Evolutionary conservation across 2,329 filamentous ascomycete genomes (phyloP).

Genomic region (Xylariaceae sp.): DNA sequence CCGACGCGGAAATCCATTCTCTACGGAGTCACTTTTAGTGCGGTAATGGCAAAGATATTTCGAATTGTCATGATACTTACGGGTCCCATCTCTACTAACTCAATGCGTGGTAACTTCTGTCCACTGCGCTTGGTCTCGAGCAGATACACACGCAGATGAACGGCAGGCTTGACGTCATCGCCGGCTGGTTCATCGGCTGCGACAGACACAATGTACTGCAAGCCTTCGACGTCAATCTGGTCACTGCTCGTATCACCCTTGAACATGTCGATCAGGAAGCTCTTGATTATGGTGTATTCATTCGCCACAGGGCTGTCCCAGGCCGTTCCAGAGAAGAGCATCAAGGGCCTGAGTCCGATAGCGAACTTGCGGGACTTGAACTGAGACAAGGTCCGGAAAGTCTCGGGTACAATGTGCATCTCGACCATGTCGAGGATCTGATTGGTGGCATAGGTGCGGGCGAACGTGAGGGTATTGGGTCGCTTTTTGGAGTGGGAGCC

Average conservation of each 20-base stretch:
- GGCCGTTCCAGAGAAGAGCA: conserved; percentile 84
- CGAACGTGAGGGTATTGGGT: conserved; percentile 82
- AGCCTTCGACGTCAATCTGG: conserved; percentile 89
- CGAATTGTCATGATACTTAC: conserved; percentile 52
- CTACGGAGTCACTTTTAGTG: conserved; percentile 7
- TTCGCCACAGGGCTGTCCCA: conserved; percentile 80
- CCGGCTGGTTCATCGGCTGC: conserved; percentile 64
- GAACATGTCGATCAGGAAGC: conserved; percentile 86
- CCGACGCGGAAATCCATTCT: conserved; percentile 67
- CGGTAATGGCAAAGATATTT: not conserved
- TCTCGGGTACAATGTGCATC: conserved; percentile 74
- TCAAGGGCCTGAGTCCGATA: conserved; percentile 81
- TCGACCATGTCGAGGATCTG: conserved; percentile 95
- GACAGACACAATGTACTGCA: conserved; percentile 87
- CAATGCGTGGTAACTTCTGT: conserved; percentile 82
- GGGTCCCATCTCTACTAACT: conserved; percentile 93
- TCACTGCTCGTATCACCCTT: conserved; percentile 70
- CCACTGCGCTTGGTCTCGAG: conserved; percentile 83
- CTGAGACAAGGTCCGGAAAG: conserved; percentile 66
- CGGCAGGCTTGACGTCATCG: conserved; percentile 50
- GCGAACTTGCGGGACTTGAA: conserved; percentile 76
- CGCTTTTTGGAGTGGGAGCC: conserved; percentile 87
- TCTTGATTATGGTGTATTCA: conserved; percentile 83
- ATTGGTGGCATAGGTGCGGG: conserved; percentile 72
- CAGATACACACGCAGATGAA: conserved; percentile 77